Conservation (phyloP, 305 asterid genomes). For the Fraxinus floribunda region DNA sequence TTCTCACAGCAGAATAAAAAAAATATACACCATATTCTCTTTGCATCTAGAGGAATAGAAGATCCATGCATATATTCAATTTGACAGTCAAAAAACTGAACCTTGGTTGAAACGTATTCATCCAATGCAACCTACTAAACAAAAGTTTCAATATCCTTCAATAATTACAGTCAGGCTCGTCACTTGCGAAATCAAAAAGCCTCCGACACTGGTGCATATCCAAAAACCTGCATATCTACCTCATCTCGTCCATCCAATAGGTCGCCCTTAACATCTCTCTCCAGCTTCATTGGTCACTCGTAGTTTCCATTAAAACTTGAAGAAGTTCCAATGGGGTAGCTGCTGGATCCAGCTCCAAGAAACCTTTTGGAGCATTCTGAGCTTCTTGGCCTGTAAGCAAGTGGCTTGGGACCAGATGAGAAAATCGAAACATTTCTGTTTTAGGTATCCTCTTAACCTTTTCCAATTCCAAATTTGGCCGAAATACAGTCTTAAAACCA, state of each 20-base stretch:
- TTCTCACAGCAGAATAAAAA: background rate
- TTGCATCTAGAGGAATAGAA: background rate
- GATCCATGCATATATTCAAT: background rate
- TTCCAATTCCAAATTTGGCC: conserved; percentile 48
- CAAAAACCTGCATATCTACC: conserved; percentile 17
- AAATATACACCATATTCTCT: conserved; percentile 3
- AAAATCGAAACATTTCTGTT: conserved; percentile 84
- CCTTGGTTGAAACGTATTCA: background rate
- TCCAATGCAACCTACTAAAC: conserved; percentile 20
- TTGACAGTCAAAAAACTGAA: conserved; percentile 5
- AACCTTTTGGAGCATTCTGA: conserved; percentile 61
- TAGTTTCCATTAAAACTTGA: conserved; percentile 37
- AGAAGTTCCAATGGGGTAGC: conserved; percentile 80
- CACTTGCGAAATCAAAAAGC: conserved; percentile 25
- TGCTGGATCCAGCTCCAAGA: conserved; percentile 91
- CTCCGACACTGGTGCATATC: conserved; percentile 16
- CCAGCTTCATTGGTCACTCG: conserved; percentile 16
- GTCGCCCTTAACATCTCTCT: background rate
- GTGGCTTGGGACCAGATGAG: conserved; percentile 73
- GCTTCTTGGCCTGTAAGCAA: conserved; percentile 63
- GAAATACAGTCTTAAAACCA: conserved; percentile 77
- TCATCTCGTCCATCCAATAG: background rate
- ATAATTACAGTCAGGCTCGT: conserved; percentile 1
- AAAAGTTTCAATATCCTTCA: conserved; percentile 18
- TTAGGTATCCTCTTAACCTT: conserved; percentile 49